These are phyloP conservation scores for Mariannaea elegans DNA, from an alignment of 2,329 filamentous ascomycete genomes.

Conservation along the genomic window DNA sequence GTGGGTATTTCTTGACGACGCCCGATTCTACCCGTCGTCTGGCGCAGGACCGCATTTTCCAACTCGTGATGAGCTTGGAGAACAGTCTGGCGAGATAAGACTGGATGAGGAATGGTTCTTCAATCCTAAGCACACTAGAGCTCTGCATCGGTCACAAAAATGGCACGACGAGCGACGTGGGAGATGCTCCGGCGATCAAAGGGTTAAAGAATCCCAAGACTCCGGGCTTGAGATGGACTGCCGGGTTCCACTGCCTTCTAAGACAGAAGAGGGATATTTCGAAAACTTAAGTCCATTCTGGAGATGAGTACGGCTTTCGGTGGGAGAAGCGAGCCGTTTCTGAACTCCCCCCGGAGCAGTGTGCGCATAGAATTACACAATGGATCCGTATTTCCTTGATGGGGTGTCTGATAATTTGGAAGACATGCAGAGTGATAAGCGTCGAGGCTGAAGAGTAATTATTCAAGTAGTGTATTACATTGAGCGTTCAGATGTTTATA, in stretches of 20 bases:
- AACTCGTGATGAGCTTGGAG: background rate
- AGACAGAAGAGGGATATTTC: background rate
- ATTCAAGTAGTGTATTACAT: too few species aligned
- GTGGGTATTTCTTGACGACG: conserved; percentile 22
- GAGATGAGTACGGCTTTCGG: background rate
- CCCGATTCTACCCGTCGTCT: background rate
- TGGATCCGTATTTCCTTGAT: too few species aligned
- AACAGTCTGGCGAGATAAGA: background rate
- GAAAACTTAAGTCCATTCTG: background rate
- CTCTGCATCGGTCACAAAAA: conserved; percentile 16
- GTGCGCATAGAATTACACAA: too few species aligned
- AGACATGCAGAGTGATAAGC: too few species aligned
- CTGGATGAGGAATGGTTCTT: background rate
- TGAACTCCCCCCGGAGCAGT: too few species aligned
- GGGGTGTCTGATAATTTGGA: too few species aligned
- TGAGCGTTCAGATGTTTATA: too few species aligned
- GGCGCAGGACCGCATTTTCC: conserved; percentile 2
- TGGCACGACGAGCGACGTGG: conserved; percentile 12
- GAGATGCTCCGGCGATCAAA: background rate
- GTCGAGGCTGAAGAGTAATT: too few species aligned
- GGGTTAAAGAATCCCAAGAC: background rate
- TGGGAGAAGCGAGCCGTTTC: too few species aligned
- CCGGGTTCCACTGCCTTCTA: background rate
- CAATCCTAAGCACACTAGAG: background rate
- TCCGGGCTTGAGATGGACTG: background rate